Evolutionary conservation across 2,329 filamentous ascomycete species (phyloP).

Genomic region (Fusarium verticillioides): DNA sequence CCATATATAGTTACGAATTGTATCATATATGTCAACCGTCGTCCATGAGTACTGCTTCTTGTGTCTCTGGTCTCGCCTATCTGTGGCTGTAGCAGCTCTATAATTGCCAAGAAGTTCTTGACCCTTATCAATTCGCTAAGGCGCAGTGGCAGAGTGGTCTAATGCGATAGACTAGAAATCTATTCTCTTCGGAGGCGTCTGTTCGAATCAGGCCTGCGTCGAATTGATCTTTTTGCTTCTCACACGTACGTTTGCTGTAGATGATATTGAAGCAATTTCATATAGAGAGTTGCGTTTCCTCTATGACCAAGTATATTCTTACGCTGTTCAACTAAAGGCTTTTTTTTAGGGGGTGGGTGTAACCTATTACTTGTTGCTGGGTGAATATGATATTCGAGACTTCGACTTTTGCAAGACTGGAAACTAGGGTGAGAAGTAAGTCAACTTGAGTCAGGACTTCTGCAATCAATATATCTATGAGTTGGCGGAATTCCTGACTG

Average conservation of each 20-base stretch:
- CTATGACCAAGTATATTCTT: background rate
- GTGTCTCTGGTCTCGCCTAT: background rate
- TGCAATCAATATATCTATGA: background rate
- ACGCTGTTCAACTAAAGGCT: background rate
- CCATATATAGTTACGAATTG: background rate
- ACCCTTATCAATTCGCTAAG: conserved; percentile 9
- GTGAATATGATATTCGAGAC: background rate
- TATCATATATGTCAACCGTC: background rate
- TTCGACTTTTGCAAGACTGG: background rate
- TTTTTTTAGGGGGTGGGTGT: too few relatives aligned
- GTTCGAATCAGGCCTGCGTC: conserved; percentile 46
- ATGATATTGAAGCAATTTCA: background rate
- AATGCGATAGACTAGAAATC: conserved; percentile 47
- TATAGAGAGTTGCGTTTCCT: background rate
- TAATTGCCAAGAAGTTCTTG: fast-evolving
- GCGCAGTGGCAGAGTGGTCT: conserved; percentile 46
- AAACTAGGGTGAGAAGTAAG: background rate
- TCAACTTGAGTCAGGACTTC: background rate
- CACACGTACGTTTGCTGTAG: fast-evolving
- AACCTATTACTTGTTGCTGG: background rate
- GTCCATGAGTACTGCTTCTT: background rate
- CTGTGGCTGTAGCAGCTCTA: fast-evolving
- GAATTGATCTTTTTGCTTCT: conserved; percentile 23
- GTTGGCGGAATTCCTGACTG: background rate
- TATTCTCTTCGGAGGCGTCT: conserved; percentile 45